Evolutionary conservation across 129 eudicot species (phyloP).

Genomic region (Kitagawia praeruptora): DNA sequence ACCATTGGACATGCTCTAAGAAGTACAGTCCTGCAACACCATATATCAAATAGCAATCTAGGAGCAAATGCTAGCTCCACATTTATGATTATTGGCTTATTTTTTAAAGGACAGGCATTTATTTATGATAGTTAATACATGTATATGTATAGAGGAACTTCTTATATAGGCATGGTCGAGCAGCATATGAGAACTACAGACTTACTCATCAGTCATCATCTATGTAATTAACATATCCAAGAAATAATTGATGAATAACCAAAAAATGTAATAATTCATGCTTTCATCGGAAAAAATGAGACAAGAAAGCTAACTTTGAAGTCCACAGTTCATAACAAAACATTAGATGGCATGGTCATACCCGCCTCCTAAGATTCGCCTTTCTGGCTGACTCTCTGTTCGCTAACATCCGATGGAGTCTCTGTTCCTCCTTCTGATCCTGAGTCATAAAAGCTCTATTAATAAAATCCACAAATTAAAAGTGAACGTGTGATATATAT

Average conservation of each 20-base stretch:
- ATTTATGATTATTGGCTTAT: not conserved
- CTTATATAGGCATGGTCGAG: not conserved
- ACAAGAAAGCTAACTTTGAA: not conserved
- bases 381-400: slow-evolving; percentile 86
- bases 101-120: not conserved
- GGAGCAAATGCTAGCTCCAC: not conserved
- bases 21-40: not conserved
- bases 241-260: not conserved
- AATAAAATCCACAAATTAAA: not conserved
- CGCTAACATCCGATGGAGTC: slow-evolving; percentile 64
- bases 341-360: slow-evolving; percentile 1
- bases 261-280: not conserved
- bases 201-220: not conserved
- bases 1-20: no score
- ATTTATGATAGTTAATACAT: not conserved
- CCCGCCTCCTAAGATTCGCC: slow-evolving; percentile 78
- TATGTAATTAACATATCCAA: no score
- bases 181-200: not conserved
- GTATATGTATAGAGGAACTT: not conserved
- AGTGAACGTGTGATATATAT: not conserved
- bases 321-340: not conserved
- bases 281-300: not conserved
- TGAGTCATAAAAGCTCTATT: slow-evolving; percentile 5
- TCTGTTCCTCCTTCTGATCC: slow-evolving; percentile 67
- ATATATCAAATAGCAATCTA: not conserved